Percentiles rank a stretch among this genome's conserved stretches.
Conservation (phyloP, 2,329 filamentous ascomycete genomes). For the Ophiostoma novo-ulmi region DNA sequence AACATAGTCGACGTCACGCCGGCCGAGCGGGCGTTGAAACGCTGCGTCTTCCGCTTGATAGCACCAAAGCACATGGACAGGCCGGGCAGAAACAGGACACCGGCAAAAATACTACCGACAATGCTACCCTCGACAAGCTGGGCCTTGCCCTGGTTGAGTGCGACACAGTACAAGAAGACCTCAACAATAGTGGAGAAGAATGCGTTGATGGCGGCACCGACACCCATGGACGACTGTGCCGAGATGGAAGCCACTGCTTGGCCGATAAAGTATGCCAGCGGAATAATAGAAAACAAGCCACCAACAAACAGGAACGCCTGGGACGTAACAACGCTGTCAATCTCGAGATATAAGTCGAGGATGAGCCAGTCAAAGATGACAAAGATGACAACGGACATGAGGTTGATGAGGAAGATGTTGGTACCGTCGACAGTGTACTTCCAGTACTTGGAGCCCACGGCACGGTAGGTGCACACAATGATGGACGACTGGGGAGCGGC, state of each 20-base stretch:
- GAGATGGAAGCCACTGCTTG: slow-evolving; percentile 98
- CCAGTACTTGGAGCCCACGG: slow-evolving; percentile 93
- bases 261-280: slow-evolving; percentile 95
- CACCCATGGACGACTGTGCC: slow-evolving; percentile 95
- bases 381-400: slow-evolving; percentile 89
- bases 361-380: slow-evolving; percentile 90
- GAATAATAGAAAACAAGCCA: slow-evolving; percentile 86
- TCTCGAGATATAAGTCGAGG: slow-evolving; percentile 60
- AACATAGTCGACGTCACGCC: slow-evolving; percentile 98
- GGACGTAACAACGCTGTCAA: slow-evolving; percentile 70
- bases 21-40: slow-evolving; percentile 94
- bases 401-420: slow-evolving; percentile 97
- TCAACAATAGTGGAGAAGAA: slow-evolving; percentile 98
- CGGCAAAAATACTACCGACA: slow-evolving; percentile 95
- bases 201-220: slow-evolving; percentile 94
- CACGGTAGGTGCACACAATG: slow-evolving; percentile 91
- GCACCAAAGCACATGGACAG: slow-evolving; percentile 98
- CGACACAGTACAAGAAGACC: slow-evolving; percentile 95
- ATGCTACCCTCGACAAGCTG: slow-evolving; percentile 94
- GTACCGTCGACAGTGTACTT: slow-evolving; percentile 98
- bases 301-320: slow-evolving; percentile 81
- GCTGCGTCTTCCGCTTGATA: slow-evolving; percentile 94
- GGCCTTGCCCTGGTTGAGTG: slow-evolving; percentile 84
- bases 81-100: slow-evolving; percentile 88
- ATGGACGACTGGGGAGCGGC: slow-evolving; percentile 76